Percentiles rank a stretch among this genome's conserved stretches.
Conservation (phyloP, 2,329 filamentous ascomycete genomes). For the Huntiella savannae region DNA sequence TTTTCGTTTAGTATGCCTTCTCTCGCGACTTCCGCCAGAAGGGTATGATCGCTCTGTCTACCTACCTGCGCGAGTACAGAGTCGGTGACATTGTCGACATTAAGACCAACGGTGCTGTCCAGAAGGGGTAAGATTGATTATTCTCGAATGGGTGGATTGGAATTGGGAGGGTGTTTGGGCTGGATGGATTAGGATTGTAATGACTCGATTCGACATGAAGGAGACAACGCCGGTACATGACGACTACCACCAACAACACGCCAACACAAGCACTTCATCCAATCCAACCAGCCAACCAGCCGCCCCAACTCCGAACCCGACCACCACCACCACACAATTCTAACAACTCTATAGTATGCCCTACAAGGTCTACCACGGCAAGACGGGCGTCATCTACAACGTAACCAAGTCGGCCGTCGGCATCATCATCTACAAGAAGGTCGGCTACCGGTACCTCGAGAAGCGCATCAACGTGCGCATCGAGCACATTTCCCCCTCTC, state of each 20-base stretch:
- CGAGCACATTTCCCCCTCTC: slow-evolving; percentile 89
- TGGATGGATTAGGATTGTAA: no score
- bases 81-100: slow-evolving; percentile 99
- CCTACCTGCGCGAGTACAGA: slow-evolving; percentile 87
- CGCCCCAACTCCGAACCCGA: no score
- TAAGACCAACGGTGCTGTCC: slow-evolving; percentile 93
- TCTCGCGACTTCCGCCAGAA: slow-evolving; percentile 85
- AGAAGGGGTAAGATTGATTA: slow-evolving; percentile 61
- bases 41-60: slow-evolving; percentile 82
- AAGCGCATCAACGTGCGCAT: slow-evolving; percentile 99
- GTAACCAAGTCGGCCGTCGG: slow-evolving; percentile 95
- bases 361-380: slow-evolving; percentile 99
- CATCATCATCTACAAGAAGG: slow-evolving; percentile 98
- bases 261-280: neutral
- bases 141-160: neutral
- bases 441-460: slow-evolving; percentile 98
- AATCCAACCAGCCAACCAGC: neutral
- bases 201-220: no score
- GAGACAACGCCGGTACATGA: neutral
- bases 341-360: slow-evolving; percentile 51
- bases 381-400: slow-evolving; percentile 97
- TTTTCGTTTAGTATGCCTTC: slow-evolving; percentile 55
- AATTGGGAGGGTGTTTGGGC: no score
- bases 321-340: neutral
- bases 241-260: neutral